phyloP scores from a whole-genome alignment of 164 flowering plant genomes.

The Euptelea pleiosperma region DNA sequence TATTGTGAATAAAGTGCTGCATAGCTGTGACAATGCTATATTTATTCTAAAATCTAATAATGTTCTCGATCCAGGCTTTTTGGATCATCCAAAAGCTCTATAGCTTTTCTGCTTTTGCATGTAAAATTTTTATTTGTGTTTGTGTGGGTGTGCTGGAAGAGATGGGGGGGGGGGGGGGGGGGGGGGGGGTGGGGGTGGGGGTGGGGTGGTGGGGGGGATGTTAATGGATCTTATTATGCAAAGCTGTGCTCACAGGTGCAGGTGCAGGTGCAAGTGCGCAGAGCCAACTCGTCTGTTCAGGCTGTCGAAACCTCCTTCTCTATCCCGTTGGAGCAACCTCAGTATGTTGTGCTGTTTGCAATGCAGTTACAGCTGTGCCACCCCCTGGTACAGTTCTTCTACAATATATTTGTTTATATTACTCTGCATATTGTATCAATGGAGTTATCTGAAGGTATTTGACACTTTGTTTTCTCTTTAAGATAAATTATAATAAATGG shows the following conservation, averaged over 20 bases:
- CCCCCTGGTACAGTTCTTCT: constrained; percentile 59
- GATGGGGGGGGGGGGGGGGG: too few species aligned
- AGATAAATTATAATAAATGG: too few species aligned
- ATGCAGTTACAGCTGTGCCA: constrained; percentile 85
- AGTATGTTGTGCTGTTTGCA: constrained; percentile 94
- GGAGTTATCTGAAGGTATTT: not conserved
- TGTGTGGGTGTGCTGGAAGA: too few species aligned
- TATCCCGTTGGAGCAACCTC: constrained; percentile 89
- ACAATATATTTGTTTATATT: not conserved
- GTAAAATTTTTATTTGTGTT: too few species aligned
- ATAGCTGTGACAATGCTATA: not conserved
- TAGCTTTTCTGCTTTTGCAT: too few species aligned
- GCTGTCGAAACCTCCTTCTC: constrained; percentile 75
- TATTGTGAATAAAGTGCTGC: not conserved
- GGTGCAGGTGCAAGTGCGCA: constrained; percentile 72
- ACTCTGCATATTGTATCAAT: not conserved
- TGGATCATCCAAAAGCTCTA: not conserved
- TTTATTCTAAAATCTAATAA: not conserved
- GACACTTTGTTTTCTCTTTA: not conserved
- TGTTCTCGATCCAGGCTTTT: not conserved
- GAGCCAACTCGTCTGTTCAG: constrained; percentile 93
- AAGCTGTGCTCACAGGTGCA: too few species aligned
- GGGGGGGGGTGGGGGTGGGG: too few species aligned
- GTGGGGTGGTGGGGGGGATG: too few species aligned
- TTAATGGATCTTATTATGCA: too few species aligned